Base-by-base conservation (phyloP, 2,329 filamentous ascomycete genomes). In the Xylaria digitata region DNA sequence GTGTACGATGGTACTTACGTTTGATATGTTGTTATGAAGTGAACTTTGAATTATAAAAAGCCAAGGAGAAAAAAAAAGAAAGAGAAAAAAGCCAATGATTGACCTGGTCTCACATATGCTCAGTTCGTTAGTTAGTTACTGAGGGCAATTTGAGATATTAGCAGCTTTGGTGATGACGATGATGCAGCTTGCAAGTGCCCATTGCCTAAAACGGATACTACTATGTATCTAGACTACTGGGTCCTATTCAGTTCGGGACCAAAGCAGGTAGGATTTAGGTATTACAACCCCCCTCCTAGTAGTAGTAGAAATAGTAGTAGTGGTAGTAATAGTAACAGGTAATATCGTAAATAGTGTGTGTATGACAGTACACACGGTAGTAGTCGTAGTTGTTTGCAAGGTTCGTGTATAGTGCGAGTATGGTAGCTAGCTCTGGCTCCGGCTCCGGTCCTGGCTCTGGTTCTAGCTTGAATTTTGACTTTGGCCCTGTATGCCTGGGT, bases 181-280 rank as follows among this genome's bases (percentile, higher is more conserved):
- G 67, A 62, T 52, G 58, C 60, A 66, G 59, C 17, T 58, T 58
- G 40, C 34, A 65, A 34, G 49, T 54, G 63, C 57, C 54, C 60
- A 70, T 68, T 70, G 65, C 68, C 68, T 64, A 70, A 70, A 70
- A 60, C 43, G 66, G 68, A 68, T 37, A 57, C 42, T 54, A 53
- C 53, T 60, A 26, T 26, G 26, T 26, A 15, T 40, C 37, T 15
- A 40, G 37, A 40, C 37, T 40, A 43, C 53, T 55, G 62, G 59
- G 21, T 43, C 37, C 42, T 67, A 50, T 61, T 57, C 45, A 63
- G 54, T 50, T 54, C 43, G 54, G 55, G 34, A 59, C 54, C 56
- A 46, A 57, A 52, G 60, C 60, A 53, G 21, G 37, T 13, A 37
- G 43, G 54, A 55, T 59, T 55, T 52, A n/a, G n/a, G 45, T 34